Conservation (phyloP, 768 basidiomycete species). For the Macrocybe gigantea region DNA sequence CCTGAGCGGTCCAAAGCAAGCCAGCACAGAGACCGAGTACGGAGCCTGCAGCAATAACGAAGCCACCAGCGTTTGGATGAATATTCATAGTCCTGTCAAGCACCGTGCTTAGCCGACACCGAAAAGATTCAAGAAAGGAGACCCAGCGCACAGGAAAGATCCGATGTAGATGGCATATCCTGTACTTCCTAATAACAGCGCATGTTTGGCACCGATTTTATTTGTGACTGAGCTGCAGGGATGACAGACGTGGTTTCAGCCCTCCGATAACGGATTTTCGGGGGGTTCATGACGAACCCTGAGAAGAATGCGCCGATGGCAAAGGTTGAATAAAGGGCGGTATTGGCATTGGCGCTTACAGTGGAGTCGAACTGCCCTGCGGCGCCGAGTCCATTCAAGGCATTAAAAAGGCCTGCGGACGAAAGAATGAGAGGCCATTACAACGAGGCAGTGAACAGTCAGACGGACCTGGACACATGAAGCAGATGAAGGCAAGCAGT, state of each 20-base stretch:
- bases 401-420: constrained; percentile 53
- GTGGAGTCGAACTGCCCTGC: constrained; percentile 51
- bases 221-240: constrained; percentile 72
- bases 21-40: constrained; percentile 68
- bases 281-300: constrained; percentile 36
- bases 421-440: background rate
- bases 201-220: constrained; percentile 67
- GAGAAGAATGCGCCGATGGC: constrained; percentile 61
- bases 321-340: constrained; percentile 55
- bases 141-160: constrained; percentile 56
- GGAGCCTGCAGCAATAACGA: constrained; percentile 68
- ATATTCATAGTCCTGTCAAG: constrained; percentile 59
- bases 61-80: constrained; percentile 51
- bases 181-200: constrained; percentile 65
- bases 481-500: constrained; percentile 56
- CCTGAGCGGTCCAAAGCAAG: constrained; percentile 80
- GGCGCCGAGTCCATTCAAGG: constrained; percentile 57
- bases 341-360: constrained; percentile 51
- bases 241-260: background rate
- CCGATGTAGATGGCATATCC: constrained; percentile 78
- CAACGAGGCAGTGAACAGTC: background rate
- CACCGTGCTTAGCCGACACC: background rate
- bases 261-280: background rate
- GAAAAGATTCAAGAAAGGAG: background rate
- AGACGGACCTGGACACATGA: constrained; percentile 39